These are phyloP conservation scores for Yamadazyma paraphyllophila DNA, from an alignment of 805 yeast species.

Conservation along the genomic window DNA sequence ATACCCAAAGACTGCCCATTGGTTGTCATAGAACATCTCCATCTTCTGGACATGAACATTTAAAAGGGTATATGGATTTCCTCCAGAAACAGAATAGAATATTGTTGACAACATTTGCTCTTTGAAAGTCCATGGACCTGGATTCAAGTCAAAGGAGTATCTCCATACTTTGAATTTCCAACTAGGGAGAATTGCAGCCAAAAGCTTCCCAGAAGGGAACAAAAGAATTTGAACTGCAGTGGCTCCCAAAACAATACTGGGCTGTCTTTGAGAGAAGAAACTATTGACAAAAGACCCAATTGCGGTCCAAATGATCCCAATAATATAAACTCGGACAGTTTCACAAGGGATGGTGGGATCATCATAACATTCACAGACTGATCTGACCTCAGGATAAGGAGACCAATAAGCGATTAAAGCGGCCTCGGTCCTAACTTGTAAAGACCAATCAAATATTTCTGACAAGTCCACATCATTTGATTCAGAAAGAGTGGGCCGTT, in stretches of 20 bases:
- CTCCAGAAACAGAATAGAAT: constrained; percentile 29
- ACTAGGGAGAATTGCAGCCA: constrained; percentile 44
- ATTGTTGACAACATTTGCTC: constrained; percentile 53
- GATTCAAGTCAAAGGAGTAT: constrained; percentile 48
- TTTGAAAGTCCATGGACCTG: constrained; percentile 64
- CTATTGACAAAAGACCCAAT: constrained; percentile 55
- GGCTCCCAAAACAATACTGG: constrained; percentile 42
- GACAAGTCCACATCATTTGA: not conserved
- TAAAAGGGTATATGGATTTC: constrained; percentile 22
- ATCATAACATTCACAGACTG: constrained; percentile 59
- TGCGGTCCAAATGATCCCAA: constrained; percentile 50
- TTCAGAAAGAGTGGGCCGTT: not conserved
- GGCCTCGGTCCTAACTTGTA: constrained; percentile 41
- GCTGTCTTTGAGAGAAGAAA: constrained; percentile 55
- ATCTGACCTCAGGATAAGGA: constrained; percentile 67
- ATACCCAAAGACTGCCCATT: constrained; percentile 28
- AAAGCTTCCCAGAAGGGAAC: constrained; percentile 39
- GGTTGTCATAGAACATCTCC: constrained; percentile 18
- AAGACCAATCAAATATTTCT: constrained; percentile 24
- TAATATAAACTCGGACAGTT: constrained; percentile 53
- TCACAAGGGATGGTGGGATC: constrained; percentile 48
- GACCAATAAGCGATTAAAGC: constrained; percentile 42
- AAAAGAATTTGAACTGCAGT: constrained; percentile 46
- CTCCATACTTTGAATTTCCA: constrained; percentile 21
- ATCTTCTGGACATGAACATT: constrained; percentile 25